Evolutionary conservation across 1,284 basidiomycete species (phyloP).

Genomic region (Chalciporus sp.): DNA sequence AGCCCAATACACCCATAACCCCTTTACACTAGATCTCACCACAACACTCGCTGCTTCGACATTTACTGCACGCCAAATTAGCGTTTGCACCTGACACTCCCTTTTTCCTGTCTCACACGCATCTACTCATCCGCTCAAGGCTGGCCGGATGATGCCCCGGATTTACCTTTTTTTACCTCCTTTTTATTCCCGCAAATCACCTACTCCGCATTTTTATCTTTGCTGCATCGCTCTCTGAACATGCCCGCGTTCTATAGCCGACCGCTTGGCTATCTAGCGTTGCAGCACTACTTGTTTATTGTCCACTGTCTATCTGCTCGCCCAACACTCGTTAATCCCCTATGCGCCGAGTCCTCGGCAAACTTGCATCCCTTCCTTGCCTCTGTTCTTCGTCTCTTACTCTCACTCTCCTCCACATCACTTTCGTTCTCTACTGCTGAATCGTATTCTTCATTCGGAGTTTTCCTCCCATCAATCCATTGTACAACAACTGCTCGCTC

Average conservation of each 20-base stretch:
- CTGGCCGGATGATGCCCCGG: neutral
- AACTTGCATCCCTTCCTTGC: neutral
- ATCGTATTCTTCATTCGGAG: neutral
- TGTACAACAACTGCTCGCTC: conserved; percentile 20
- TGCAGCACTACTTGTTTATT: conserved; percentile 2
- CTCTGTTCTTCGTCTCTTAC: neutral
- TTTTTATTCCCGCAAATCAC: neutral
- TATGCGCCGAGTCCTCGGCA: neutral
- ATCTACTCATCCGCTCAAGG: neutral
- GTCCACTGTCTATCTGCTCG: neutral
- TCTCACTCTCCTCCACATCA: neutral
- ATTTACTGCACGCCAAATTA: neutral
- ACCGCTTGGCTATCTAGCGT: neutral
- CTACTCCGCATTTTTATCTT: neutral
- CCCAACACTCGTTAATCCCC: conserved; percentile 12
- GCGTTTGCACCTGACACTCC: neutral
- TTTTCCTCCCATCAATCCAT: conserved; percentile 9
- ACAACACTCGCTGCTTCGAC: conserved; percentile 7
- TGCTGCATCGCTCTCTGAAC: neutral
- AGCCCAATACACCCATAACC: too few relatives aligned
- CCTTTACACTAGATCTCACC: neutral
- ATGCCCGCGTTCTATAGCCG: neutral
- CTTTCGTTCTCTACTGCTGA: conserved; percentile 6
- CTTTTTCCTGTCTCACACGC: neutral
- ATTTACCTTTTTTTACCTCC: neutral